phyloP scores from a whole-genome alignment of 805 yeast species.

The Candida nitratophila region DNA sequence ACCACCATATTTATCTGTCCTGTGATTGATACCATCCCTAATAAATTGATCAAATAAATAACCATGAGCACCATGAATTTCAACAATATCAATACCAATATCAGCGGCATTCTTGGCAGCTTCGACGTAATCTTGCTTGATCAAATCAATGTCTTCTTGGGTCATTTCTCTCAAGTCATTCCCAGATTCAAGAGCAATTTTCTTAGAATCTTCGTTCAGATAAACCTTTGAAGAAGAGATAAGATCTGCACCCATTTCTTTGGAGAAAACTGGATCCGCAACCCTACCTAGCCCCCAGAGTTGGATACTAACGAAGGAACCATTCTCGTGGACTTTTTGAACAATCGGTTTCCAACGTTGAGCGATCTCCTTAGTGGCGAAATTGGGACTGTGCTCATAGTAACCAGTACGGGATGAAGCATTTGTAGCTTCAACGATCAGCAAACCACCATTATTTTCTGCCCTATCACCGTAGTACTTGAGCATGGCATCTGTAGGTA shows the following conservation, averaged over 20 bases:
- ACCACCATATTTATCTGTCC: constrained; percentile 26
- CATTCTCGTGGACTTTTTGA: constrained; percentile 37
- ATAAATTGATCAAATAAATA: constrained; percentile 21
- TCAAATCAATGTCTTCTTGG: constrained; percentile 6
- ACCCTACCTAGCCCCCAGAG: constrained; percentile 35
- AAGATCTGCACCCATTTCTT: constrained; percentile 13
- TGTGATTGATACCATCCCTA: constrained; percentile 13
- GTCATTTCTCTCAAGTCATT: constrained; percentile 19
- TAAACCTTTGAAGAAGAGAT: constrained; percentile 37
- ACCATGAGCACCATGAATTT: constrained; percentile 26
- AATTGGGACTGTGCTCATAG: constrained; percentile 39
- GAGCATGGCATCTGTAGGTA: constrained; percentile 32
- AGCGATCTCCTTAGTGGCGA: constrained; percentile 38
- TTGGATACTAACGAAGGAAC: constrained; percentile 35
- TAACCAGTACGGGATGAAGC: constrained; percentile 21
- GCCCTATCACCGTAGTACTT: constrained; percentile 47
- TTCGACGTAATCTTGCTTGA: constrained; percentile 7
- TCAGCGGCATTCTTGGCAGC: constrained; percentile 19
- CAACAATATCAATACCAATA: constrained; percentile 21
- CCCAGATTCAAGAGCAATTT: constrained; percentile 1
- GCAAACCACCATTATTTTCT: constrained; percentile 34
- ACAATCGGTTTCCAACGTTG: constrained; percentile 41
- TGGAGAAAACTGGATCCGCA: constrained; percentile 28
- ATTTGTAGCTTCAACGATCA: constrained; percentile 38
- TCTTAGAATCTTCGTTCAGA: constrained; percentile 11